Percentiles rank a stretch among this genome's conserved stretches.
Evolutionary conservation across 768 basidiomycete genomes (phyloP).

Genomic region (Suillus ampliporus): DNA sequence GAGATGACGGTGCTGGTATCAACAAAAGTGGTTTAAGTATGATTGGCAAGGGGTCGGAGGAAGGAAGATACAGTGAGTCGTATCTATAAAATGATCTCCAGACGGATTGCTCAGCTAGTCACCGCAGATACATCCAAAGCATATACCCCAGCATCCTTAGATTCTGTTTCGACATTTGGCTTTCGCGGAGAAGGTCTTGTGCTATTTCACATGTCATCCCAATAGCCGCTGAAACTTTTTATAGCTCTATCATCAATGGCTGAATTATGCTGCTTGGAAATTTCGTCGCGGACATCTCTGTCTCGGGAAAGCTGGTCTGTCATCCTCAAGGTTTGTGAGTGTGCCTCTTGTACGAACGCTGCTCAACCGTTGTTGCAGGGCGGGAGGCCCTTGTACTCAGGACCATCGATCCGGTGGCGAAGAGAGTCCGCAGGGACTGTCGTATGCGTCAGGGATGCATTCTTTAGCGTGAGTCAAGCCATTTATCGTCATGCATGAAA

Average conservation of each 20-base stretch:
- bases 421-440: conserved; percentile 78
- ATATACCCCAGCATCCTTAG: conserved; percentile 55
- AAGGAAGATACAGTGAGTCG: conserved; percentile 73
- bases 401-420: conserved; percentile 77
- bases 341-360: conserved; percentile 5
- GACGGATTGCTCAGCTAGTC: neutral
- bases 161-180: conserved; percentile 72
- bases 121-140: conserved; percentile 74
- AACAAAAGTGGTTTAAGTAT: conserved; percentile 58
- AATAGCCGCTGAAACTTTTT: neutral
- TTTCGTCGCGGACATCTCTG: conserved; percentile 72
- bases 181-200: conserved; percentile 90
- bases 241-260: conserved; percentile 85
- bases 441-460: conserved; percentile 86
- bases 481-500: conserved; percentile 7
- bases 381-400: conserved; percentile 68
- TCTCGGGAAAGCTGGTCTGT: conserved; percentile 75
- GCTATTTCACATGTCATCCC: conserved; percentile 7
- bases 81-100: neutral
- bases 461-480: conserved; percentile 72
- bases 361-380: conserved; percentile 48
- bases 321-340: conserved; percentile 69
- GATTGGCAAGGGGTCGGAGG: conserved; percentile 57
- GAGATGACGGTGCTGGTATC: conserved; percentile 86
- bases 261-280: conserved; percentile 79